These are phyloP conservation scores for Diospyros lotus DNA, from an alignment of 148 eudicot genomes.

Conservation along the genomic window DNA sequence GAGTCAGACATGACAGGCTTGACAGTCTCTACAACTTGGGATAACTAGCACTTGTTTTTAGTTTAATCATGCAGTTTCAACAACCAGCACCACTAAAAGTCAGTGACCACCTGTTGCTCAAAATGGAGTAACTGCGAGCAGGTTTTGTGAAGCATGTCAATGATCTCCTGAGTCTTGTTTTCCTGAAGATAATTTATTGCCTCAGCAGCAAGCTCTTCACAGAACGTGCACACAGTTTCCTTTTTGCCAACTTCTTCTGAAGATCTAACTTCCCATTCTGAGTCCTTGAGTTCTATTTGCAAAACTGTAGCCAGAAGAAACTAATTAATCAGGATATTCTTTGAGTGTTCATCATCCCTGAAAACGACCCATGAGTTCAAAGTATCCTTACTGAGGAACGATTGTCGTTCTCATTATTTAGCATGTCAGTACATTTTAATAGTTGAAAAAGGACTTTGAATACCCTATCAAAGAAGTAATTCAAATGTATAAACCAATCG, in stretches of 20 bases:
- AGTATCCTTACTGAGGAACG: too few relatives aligned
- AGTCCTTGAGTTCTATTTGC: constrained; percentile 18
- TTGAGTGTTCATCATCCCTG: background rate
- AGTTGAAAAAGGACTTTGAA: background rate
- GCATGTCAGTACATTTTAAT: background rate
- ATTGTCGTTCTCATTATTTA: background rate
- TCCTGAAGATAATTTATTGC: constrained; percentile 54
- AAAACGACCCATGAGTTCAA: too few relatives aligned
- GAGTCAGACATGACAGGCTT: background rate
- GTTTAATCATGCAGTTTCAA: background rate
- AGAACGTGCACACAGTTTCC: constrained; percentile 44
- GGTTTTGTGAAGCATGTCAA: constrained; percentile 53
- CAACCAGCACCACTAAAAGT: background rate
- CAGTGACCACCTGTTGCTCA: constrained; percentile 41
- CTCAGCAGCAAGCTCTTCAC: constrained; percentile 63
- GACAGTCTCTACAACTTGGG: background rate
- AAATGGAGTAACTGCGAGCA: constrained; percentile 52
- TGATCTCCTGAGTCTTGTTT: constrained; percentile 63
- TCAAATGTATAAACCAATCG: background rate
- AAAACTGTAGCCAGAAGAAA: constrained; percentile 21
- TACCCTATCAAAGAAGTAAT: background rate
- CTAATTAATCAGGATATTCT: background rate
- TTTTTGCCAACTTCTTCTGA: constrained; percentile 22
- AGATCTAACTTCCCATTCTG: constrained; percentile 20
- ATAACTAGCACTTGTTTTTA: background rate